Conservation (phyloP, 495 filamentous ascomycete genomes). For the Penicillium manginii region DNA sequence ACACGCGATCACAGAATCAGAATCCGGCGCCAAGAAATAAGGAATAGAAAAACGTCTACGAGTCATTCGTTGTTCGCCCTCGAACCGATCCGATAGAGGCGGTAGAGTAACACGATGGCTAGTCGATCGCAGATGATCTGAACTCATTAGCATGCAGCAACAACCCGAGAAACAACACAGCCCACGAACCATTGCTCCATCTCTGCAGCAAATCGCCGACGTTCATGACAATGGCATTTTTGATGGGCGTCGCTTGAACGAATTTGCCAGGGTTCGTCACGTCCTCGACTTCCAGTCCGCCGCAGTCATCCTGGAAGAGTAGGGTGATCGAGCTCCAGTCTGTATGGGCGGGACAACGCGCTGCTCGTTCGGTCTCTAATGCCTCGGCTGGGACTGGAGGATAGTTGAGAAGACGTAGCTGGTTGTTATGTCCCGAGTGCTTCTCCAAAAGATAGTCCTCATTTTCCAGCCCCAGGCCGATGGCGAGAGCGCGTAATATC, state of each 20-base stretch:
- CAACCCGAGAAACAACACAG: background rate
- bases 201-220: conserved; percentile 62
- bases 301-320: conserved; percentile 57
- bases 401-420: conserved; percentile 69
- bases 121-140: conserved; percentile 58
- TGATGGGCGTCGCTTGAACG: conserved; percentile 52
- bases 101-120: conserved; percentile 58
- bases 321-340: conserved; percentile 57
- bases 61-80: conserved; percentile 49
- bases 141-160: conserved; percentile 2
- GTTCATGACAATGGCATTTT: conserved; percentile 60
- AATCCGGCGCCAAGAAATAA: conserved; percentile 62
- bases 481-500: conserved; percentile 56
- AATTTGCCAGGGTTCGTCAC: conserved; percentile 51
- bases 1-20: conserved; percentile 57
- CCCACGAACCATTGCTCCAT: conserved; percentile 60
- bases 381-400: conserved; percentile 56
- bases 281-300: conserved; percentile 62
- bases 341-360: conserved; percentile 58
- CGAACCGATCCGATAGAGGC: conserved; percentile 35
- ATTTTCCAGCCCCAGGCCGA: conserved; percentile 51
- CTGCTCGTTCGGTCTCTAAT: conserved; percentile 46
- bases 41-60: conserved; percentile 63
- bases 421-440: conserved; percentile 62
- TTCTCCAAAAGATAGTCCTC: conserved; percentile 56